Conservation (phyloP, 345 rosid genomes). For the Gossypium mustelinum region DNA sequence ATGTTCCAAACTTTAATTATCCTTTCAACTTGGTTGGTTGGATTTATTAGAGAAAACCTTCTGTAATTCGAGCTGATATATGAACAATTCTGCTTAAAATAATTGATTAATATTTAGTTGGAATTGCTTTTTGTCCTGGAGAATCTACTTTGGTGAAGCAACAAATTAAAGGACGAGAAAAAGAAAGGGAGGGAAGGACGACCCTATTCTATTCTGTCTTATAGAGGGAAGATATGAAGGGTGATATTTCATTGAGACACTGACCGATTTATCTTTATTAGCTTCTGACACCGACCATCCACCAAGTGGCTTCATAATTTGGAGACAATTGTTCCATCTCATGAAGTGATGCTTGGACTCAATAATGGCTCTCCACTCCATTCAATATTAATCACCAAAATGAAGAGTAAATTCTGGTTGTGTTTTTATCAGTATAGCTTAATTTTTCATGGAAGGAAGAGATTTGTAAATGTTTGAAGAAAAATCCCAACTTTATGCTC, state of each 20-base stretch:
- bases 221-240: too few species aligned
- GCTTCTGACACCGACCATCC: neutral
- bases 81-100: too few species aligned
- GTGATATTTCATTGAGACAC: slow-evolving; percentile 4
- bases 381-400: neutral
- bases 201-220: too few species aligned
- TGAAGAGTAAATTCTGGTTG: neutral
- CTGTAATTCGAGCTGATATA: too few species aligned
- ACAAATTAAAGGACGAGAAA: neutral
- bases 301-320: slow-evolving; percentile 2
- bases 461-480: too few species aligned
- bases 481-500: too few species aligned
- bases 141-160: neutral
- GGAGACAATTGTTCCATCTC: slow-evolving; percentile 17
- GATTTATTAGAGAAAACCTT: too few species aligned
- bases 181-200: too few species aligned
- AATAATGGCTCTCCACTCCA: neutral
- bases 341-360: slow-evolving; percentile 6
- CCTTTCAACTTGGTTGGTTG: too few species aligned
- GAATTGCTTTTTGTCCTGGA: neutral
- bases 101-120: too few species aligned
- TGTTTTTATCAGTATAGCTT: neutral
- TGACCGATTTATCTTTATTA: slow-evolving; percentile 2
- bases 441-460: neutral
- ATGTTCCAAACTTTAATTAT: too few species aligned